These are phyloP conservation scores for Ophiocordyceps unilateralis DNA, from an alignment of 2,329 filamentous ascomycete genomes.

Conservation along the genomic window DNA sequence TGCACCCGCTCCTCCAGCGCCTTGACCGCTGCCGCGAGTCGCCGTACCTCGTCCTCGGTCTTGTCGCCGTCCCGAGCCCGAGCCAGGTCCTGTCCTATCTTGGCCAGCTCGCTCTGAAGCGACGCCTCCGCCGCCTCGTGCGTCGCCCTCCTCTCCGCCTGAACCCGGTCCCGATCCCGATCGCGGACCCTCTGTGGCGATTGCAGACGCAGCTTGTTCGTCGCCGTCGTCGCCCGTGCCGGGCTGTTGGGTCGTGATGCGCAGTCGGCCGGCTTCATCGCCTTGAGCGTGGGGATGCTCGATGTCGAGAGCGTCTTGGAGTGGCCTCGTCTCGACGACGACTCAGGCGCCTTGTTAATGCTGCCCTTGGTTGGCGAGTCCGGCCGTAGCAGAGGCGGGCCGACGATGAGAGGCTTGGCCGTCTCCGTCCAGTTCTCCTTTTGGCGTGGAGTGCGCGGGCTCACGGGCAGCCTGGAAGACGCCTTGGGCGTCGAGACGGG, in stretches of 20 bases:
- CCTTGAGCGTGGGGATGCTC: slow-evolving; percentile 35
- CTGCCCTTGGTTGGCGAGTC: slow-evolving; percentile 4
- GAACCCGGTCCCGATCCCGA: slow-evolving; percentile 49
- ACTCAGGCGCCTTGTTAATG: slow-evolving; percentile 5
- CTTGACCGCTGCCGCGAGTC: slow-evolving; percentile 37
- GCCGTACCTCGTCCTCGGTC: slow-evolving; percentile 11
- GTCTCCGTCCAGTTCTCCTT: slow-evolving; percentile 22
- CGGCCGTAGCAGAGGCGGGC: slow-evolving; percentile 2
- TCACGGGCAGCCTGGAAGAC: slow-evolving; percentile 34
- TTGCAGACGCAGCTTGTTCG: slow-evolving; percentile 46
- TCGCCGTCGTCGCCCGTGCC: slow-evolving; percentile 11
- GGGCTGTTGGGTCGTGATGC: slow-evolving; percentile 10
- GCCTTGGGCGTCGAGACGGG: slow-evolving; percentile 19
- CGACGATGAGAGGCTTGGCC: slow-evolving; percentile 2
- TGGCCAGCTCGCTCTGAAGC: slow-evolving; percentile 60
- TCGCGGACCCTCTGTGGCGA: slow-evolving; percentile 65
- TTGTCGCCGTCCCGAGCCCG: slow-evolving; percentile 25
- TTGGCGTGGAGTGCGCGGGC: slow-evolving; percentile 28
- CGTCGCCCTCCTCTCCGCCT: slow-evolving; percentile 57
- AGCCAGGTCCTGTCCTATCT: slow-evolving; percentile 67
- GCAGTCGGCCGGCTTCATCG: slow-evolving; percentile 15
- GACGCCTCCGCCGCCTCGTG: too few relatives aligned
- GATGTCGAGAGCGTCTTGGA: slow-evolving; percentile 33
- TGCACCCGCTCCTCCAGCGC: slow-evolving; percentile 53
- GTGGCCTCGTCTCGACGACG: slow-evolving; percentile 18